A percentile compares a stretch with the other conserved stretches of the same genome.
phyloP scores from a whole-genome alignment of 176 grass and related monocot genomes.

The Triticum timopheevii region DNA sequence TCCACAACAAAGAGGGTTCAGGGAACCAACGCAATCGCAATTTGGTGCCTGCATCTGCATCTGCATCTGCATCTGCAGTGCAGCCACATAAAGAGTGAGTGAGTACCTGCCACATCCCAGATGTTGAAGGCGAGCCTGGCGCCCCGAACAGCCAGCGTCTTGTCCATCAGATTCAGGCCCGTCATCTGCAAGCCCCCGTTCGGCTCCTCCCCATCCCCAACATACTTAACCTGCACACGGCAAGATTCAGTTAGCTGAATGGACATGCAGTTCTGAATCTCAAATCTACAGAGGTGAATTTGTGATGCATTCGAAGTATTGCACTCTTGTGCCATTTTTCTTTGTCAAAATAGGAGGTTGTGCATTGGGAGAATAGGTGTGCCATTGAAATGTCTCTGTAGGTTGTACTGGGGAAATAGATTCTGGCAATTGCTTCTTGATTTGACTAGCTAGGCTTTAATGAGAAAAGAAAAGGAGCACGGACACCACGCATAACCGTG shows the following conservation, averaged over 20 bases:
- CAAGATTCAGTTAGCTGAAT: neutral
- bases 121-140: conserved; percentile 81
- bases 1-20: neutral
- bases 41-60: neutral
- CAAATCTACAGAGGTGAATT: neutral
- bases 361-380: too few species aligned
- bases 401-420: neutral
- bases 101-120: conserved; percentile 91
- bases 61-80: too few species aligned
- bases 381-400: neutral
- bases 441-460: conserved; percentile 4
- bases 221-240: conserved; percentile 77
- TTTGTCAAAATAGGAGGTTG: too few species aligned
- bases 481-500: neutral
- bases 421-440: neutral
- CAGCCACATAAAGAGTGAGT: neutral
- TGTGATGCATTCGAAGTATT: neutral
- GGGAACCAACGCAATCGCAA: neutral
- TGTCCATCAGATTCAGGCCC: conserved; percentile 98
- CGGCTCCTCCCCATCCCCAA: conserved; percentile 71
- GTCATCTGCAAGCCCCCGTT: conserved; percentile 82
- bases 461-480: neutral
- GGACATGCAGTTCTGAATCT: neutral
- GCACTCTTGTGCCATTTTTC: too few species aligned
- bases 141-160: conserved; percentile 61